Evolutionary conservation across 495 filamentous ascomycete genomes (phyloP), one percentile per base, ranked within the genome.

Genomic region (Endocarpon pusillum): DNA sequence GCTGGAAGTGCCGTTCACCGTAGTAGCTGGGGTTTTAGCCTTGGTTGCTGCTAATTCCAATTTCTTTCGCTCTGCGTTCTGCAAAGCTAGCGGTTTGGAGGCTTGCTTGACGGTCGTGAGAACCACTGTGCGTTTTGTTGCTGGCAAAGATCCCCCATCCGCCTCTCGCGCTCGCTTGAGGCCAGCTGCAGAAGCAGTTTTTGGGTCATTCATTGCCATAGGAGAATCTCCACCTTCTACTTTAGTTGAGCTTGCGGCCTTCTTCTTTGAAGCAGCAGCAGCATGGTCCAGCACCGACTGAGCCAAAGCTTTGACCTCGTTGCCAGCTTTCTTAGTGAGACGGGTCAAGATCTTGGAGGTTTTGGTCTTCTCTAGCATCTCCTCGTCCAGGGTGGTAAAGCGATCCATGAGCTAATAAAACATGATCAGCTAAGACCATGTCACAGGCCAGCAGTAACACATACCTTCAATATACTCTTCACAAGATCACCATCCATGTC

Each of bases 311-410:
- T 74, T 76, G 3, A 66, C 67, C 22, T 71, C 57, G 3, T 67
- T 66, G 35, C 75, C 72, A 3, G 80, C 77, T 37, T 71, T 71
- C 48, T 78, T 80, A 17, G 66, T 55, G 28, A 79, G 70, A 32
- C 71, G 67, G 3, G 68, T 66, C 2, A 73, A 52, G 9, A 78
- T 50, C 35, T 70, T 73, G 19, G 69, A 60, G 24, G 89, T 58
- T 42, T 85, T 86, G 14, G 72, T 71, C 37, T 67, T 73, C 34
- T 71, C 62, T 15, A 81, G 57, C 3, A 72, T 42, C 14, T 71
- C 67, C 34, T 68, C 66, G 34, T 70, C 71, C 51, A 80, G 62
- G 2, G 64, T 78, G 7, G 69, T 61, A 43, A 81, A 78, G 7
- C 61, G 60, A 1, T 67, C 55, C 40, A 87, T 58, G 19, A 87